Evolutionary conservation across 2,329 filamentous ascomycete genomes (phyloP), one percentile per base, ranked within the genome.

Genomic region (Teratosphaeria pseudoeucalypti): DNA sequence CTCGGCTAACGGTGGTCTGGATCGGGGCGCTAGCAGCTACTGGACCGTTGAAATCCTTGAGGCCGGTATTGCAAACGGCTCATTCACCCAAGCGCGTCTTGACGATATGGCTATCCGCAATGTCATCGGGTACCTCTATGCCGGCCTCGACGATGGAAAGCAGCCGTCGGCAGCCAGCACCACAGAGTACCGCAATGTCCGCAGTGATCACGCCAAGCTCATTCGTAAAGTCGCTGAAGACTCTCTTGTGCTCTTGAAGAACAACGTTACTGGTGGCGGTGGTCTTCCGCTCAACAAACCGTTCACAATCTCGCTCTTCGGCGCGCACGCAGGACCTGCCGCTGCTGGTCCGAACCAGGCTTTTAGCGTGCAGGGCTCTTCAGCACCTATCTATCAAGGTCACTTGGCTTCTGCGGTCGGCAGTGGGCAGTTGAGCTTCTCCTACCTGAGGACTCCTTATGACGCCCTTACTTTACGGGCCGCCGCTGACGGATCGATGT

Each of bases 51-150:
- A 27, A 6, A 43, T 29, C 39, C 49, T 56, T 14, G 54, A 56
- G n/a, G 19, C 34, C 23, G 29, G 32, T 26, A 43, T 56, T 10
- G n/a, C 14, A 2, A 56, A 56, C 26, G 54, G 54, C 11, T 19
- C 32, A 4, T 43, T 56, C 9, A 37, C 54, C 11, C 16, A 56
- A 16, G 34, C 14, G 6, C 32, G 54, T 14, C 32, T 56, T 12
- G 54, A 56, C 12, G 55, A 52, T 27, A 26, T 58, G 57, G 47
- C 16, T 34, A 32, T 29, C 60, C 62, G 16, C 32, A 56, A 37
- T 23, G 62, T 64, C 4, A 60, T 62, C 14, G 61, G 58, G 0
- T 66, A 62, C 54, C 62, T 63, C 58, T 66, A 60, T 19, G 63
- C 58, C 12, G 59, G 60, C 2, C 57, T 65, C 2, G 62, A 65